Percentiles rank a stretch among this genome's conserved stretches.
Evolutionary conservation across 2,329 filamentous ascomycete genomes (phyloP).

Genomic region (Graphilbum ipis-grandicollis): DNA sequence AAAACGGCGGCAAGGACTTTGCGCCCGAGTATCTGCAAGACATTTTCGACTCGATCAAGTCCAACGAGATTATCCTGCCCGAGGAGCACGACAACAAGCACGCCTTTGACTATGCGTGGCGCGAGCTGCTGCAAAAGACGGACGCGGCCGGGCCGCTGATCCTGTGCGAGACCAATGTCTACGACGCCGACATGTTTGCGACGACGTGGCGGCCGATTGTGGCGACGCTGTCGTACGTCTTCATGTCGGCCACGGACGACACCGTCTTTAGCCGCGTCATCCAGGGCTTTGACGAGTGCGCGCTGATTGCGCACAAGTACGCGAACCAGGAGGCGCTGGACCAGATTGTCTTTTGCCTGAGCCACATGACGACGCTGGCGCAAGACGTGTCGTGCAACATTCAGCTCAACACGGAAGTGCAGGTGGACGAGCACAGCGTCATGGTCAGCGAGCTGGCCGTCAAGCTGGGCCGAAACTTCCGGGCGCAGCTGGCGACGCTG

Average conservation of each 20-base stretch:
- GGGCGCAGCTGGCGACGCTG: slow-evolving; percentile 82
- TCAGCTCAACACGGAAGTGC: slow-evolving; percentile 82
- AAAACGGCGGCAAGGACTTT: slow-evolving; percentile 77
- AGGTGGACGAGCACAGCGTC: slow-evolving; percentile 77
- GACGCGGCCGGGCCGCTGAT: slow-evolving; percentile 56
- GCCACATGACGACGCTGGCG: slow-evolving; percentile 77
- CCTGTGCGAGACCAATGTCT: slow-evolving; percentile 80
- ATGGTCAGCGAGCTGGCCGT: slow-evolving; percentile 99
- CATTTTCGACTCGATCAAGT: slow-evolving; percentile 83
- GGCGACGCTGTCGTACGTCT: slow-evolving; percentile 90
- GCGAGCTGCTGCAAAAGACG: slow-evolving; percentile 76
- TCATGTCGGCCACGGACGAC: slow-evolving; percentile 96
- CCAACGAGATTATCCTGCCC: slow-evolving; percentile 87
- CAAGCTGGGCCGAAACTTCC: slow-evolving; percentile 83
- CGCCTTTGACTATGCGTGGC: slow-evolving; percentile 95
- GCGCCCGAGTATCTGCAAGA: slow-evolving; percentile 63
- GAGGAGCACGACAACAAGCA: slow-evolving; percentile 96
- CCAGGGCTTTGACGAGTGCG: slow-evolving; percentile 89
- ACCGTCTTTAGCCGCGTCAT: slow-evolving; percentile 87
- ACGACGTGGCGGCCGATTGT: slow-evolving; percentile 92
- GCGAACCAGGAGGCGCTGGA: slow-evolving; percentile 73
- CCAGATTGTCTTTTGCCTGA: slow-evolving; percentile 78
- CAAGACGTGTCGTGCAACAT: slow-evolving; percentile 52
- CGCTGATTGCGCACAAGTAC: slow-evolving; percentile 77
- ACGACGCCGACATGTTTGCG: slow-evolving; percentile 94